Evolutionary conservation across 768 basidiomycete genomes (phyloP), one percentile per base, ranked within the genome.

Genomic region (Boletellus sp.): DNA sequence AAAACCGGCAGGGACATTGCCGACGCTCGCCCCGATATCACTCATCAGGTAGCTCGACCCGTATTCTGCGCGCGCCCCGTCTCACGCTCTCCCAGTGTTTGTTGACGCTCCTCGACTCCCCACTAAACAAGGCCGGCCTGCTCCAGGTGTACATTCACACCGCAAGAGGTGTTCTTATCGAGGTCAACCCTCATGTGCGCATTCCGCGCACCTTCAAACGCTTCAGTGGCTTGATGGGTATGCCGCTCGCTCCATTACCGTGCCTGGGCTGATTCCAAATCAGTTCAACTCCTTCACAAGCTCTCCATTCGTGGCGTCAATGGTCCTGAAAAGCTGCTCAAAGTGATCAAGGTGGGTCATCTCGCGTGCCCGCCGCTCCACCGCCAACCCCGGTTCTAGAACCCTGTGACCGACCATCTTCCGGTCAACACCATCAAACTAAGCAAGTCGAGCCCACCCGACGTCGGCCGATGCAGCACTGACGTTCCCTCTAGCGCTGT

Each of bases 111-210:
- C 81, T 99, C 50, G 96, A 99, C 72, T 98, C 95, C 17, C 96
- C 96, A 1, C 73, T 99, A 39, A 99, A 99, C 79, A 98, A 98
- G 72, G 90, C 95, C 8, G 96, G 96, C 10, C 72, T 91, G 23
- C 81, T 98, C 11, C 96, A 98, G 69, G 94, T 99, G 16, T 99
- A 95, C 73, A 94, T 99, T 53, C 94, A 97, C 74, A 98, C 96
- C 15, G 90, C 93, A 16, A 91, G 89, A 61, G 94, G 94, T 34
- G 90, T 94, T 12, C 80, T 99, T 40, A 98, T 99, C 65, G 95
- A 99, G 71, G 93, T 98, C 58, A 98, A 99, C 69, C 96, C 96
- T 3, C 88, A 91, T 70, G 94, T 98, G 11, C 82, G 96, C 48
- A 99, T 99, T 61, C 96, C 96, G 11, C 80, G 96, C 55, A 99